Percentiles rank a stretch among this genome's conserved stretches.
Evolutionary conservation across 805 yeast genomes (phyloP).

Genomic region (Barnettozyma pratensis): DNA sequence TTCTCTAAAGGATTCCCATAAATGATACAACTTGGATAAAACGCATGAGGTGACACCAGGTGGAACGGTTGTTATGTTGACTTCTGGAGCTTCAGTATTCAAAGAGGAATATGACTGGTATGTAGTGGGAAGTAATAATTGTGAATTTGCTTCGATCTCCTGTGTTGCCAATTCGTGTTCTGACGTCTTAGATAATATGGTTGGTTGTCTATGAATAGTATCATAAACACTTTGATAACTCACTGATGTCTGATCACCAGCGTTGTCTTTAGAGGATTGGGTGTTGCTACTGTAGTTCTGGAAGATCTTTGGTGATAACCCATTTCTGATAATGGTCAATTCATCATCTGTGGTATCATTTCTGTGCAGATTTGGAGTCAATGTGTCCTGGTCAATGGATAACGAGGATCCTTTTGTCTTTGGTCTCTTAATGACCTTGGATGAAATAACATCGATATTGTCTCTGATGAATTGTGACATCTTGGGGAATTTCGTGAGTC

Average conservation of each 20-base stretch:
- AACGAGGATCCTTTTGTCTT: background rate
- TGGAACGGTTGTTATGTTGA: background rate
- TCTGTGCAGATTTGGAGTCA: background rate
- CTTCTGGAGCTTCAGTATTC: constrained; percentile 2
- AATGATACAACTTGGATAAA: background rate
- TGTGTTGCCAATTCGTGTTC: constrained; percentile 7
- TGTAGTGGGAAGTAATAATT: background rate
- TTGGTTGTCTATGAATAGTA: constrained; percentile 2
- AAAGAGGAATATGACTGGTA: constrained; percentile 5
- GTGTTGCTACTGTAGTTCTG: background rate
- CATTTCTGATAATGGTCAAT: background rate
- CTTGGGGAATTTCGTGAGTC: background rate
- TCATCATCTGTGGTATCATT: background rate
- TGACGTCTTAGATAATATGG: background rate
- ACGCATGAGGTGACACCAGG: background rate
- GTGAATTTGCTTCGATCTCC: background rate
- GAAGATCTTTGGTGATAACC: constrained; percentile 1
- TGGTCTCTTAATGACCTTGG: constrained; percentile 4
- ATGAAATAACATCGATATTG: constrained; percentile 17
- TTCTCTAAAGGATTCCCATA: background rate
- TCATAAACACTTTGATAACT: constrained; percentile 11
- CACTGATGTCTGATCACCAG: constrained; percentile 1
- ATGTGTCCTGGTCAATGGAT: background rate
- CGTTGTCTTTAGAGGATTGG: background rate
- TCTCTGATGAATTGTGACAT: constrained; percentile 21